Conservation (phyloP, 1,284 basidiomycete genomes). For the Ganoderma meredithae region DNA sequence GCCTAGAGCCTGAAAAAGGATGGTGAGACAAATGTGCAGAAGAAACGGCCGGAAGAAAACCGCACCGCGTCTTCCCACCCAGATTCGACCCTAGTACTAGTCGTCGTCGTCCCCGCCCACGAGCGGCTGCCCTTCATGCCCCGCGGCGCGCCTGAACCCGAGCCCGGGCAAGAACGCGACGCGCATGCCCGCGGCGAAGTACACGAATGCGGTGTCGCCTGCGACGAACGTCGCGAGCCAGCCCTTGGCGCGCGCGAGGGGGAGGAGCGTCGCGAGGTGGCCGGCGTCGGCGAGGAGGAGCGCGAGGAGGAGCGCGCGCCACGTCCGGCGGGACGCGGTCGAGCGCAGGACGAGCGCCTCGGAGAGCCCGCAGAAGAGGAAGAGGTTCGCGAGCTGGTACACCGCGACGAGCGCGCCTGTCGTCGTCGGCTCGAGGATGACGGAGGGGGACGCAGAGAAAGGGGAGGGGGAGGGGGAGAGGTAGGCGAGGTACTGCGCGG, state of each 20-base stretch:
- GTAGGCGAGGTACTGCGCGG: slow-evolving; percentile 52
- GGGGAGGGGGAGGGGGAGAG: slow-evolving; percentile 37
- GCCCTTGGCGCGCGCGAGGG: slow-evolving; percentile 48
- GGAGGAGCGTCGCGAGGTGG: slow-evolving; percentile 54
- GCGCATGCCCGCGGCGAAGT: slow-evolving; percentile 51
- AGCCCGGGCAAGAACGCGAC: slow-evolving; percentile 48
- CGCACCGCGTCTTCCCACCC: too few relatives aligned
- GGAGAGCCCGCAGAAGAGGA: slow-evolving; percentile 59
- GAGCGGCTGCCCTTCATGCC: background rate
- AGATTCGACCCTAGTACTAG: too few relatives aligned
- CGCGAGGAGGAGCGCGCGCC: slow-evolving; percentile 52
- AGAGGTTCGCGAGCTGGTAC: slow-evolving; percentile 58
- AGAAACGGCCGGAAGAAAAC: too few relatives aligned
- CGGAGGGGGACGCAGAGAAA: slow-evolving; percentile 6
- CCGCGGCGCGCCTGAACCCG: slow-evolving; percentile 32
- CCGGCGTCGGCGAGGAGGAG: slow-evolving; percentile 58
- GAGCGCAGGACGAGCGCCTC: slow-evolving; percentile 58
- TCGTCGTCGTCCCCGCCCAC: too few relatives aligned
- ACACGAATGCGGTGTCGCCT: slow-evolving; percentile 64
- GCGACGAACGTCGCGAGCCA: slow-evolving; percentile 45
- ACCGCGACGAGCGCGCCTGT: slow-evolving; percentile 49
- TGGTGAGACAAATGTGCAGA: too few relatives aligned
- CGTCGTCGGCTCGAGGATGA: slow-evolving; percentile 35
- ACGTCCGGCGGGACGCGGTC: slow-evolving; percentile 49
- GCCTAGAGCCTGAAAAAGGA: too few relatives aligned